These are phyloP conservation scores for Aspergillus sp. DNA, from an alignment of 2,329 filamentous ascomycete genomes.

Conservation along the genomic window DNA sequence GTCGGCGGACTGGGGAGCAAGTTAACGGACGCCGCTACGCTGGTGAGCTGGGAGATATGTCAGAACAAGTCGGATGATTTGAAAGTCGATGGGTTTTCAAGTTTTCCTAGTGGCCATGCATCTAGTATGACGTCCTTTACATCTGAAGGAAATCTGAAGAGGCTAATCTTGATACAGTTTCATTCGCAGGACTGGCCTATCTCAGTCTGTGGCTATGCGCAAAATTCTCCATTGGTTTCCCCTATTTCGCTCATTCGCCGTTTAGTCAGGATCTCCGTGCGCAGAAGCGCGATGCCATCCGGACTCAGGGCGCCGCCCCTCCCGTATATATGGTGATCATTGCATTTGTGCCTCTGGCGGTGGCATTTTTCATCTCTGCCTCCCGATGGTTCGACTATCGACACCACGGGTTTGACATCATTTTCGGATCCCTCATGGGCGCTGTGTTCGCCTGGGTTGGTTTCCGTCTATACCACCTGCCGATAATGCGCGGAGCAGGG, in stretches of 20 bases:
- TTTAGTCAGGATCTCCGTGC: constrained; percentile 21
- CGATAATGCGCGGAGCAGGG: constrained; percentile 72
- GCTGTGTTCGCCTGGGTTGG: constrained; percentile 67
- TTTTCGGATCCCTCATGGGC: constrained; percentile 81
- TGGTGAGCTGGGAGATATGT: constrained; percentile 79
- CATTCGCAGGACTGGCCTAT: constrained; percentile 79
- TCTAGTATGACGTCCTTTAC: constrained; percentile 50
- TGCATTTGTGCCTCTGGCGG: constrained; percentile 67
- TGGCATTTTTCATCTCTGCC: constrained; percentile 76
- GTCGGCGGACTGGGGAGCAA: constrained; percentile 60
- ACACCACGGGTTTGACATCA: constrained; percentile 88
- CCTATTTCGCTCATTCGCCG: constrained; percentile 35
- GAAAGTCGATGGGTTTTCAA: constrained; percentile 77
- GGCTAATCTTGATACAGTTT: constrained; percentile 43
- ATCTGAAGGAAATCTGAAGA: not conserved
- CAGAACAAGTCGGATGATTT: constrained; percentile 55
- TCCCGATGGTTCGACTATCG: constrained; percentile 86
- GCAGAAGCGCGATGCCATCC: constrained; percentile 46
- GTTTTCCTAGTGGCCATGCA: constrained; percentile 75
- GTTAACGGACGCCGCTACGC: constrained; percentile 56
- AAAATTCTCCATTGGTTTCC: constrained; percentile 47
- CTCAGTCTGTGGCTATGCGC: constrained; percentile 80
- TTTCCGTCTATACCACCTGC: constrained; percentile 84
- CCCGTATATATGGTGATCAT: constrained; percentile 74
- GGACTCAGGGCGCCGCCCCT: constrained; percentile 75